Percentiles rank a stretch among this genome's conserved stretches.
Conservation (phyloP, 352 stramenopile genomes). For the Phytophthora tubulina region DNA sequence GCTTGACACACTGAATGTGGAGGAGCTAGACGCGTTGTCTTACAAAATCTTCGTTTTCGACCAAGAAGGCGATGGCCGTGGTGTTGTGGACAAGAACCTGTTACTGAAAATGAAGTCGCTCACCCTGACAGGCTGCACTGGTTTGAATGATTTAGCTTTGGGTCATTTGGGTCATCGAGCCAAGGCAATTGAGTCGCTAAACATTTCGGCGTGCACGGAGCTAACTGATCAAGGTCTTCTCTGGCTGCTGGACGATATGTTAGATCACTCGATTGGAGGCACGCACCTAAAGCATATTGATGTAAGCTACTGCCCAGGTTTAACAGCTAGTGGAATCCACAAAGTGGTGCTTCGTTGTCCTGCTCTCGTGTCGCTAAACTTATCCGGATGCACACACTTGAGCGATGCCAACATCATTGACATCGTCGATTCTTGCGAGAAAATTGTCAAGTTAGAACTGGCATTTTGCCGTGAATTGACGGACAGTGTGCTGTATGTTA, state of each 20-base stretch:
- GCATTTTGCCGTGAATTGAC: constrained; percentile 89
- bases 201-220: constrained; percentile 62
- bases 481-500: constrained; percentile 68
- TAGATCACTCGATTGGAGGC: constrained; percentile 63
- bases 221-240: constrained; percentile 75
- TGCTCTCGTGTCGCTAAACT: constrained; percentile 76
- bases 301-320: constrained; percentile 80
- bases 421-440: constrained; percentile 73
- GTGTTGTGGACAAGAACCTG: constrained; percentile 84
- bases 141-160: constrained; percentile 78
- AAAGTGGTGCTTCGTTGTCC: constrained; percentile 65
- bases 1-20: constrained; percentile 80
- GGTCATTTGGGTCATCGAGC: constrained; percentile 73
- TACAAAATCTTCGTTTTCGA: constrained; percentile 90
- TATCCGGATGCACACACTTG: constrained; percentile 85
- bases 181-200: constrained; percentile 60
- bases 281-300: constrained; percentile 67
- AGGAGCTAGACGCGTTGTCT: constrained; percentile 77
- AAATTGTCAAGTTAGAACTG: constrained; percentile 77
- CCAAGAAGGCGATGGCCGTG: constrained; percentile 81
- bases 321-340: constrained; percentile 67
- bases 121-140: constrained; percentile 73
- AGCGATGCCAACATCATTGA: constrained; percentile 74
- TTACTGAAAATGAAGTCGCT: constrained; percentile 66
- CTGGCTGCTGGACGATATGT: constrained; percentile 73